A percentile compares a stretch with the other conserved stretches of the same genome.
phyloP scores from a whole-genome alignment of 2,329 filamentous ascomycete species.

The Aspergillus ibericus region DNA sequence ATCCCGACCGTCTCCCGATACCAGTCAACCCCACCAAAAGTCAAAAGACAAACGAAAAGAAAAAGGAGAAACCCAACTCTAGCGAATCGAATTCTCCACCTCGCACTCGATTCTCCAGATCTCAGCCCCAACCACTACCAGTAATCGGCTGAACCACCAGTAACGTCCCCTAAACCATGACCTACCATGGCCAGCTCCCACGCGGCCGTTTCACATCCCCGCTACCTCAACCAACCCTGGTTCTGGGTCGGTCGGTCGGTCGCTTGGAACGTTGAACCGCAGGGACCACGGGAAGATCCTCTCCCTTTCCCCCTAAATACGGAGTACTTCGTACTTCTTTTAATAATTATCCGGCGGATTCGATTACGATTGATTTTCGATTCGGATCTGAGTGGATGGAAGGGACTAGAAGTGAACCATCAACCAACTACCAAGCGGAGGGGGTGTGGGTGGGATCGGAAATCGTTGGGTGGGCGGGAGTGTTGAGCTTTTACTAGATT shows the following conservation, averaged over 20 bases:
- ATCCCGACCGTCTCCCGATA: no score
- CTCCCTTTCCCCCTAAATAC: background rate
- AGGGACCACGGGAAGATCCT: slow-evolving; percentile 13
- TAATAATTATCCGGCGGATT: no score
- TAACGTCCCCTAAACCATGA: background rate
- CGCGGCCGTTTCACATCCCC: slow-evolving; percentile 19
- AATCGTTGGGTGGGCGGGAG: background rate
- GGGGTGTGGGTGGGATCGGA: background rate
- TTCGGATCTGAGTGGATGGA: background rate
- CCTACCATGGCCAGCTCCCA: background rate
- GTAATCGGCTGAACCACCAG: no score
- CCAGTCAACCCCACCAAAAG: no score
- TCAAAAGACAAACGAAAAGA: no score
- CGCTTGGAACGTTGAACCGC: slow-evolving; percentile 11
- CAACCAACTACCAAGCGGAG: no score
- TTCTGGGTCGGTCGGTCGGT: slow-evolving; percentile 11
- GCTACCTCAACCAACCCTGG: slow-evolving; percentile 10
- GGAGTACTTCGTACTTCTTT: background rate
- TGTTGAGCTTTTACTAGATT: background rate
- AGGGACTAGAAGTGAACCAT: no score
- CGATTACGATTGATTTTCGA: no score
- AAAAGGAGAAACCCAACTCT: no score
- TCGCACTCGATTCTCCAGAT: no score
- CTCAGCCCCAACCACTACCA: no score
- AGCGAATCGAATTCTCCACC: no score